These are phyloP conservation scores for Neonectria magnoliae DNA, from an alignment of 2,329 filamentous ascomycete species.

Conservation along the genomic window DNA sequence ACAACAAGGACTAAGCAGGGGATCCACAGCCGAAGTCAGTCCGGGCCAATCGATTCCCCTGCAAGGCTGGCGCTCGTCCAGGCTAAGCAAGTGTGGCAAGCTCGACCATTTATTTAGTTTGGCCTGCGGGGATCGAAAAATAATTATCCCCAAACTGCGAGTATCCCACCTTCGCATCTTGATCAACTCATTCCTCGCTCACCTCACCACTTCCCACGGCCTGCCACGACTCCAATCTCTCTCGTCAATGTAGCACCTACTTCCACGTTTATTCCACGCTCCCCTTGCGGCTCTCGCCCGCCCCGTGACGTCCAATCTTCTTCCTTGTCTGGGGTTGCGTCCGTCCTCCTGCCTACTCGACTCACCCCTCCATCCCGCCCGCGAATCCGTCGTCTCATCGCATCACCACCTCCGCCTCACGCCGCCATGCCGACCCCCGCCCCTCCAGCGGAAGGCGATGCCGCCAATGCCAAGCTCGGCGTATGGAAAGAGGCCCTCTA, in stretches of 20 bases:
- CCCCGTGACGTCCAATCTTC: conserved; percentile 13
- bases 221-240: conserved; percentile 21
- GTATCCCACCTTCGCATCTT: conserved; percentile 25
- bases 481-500: conserved; percentile 68
- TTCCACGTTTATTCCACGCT: conserved; percentile 9
- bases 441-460: conserved; percentile 43
- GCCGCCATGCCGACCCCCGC: conserved; percentile 44
- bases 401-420: conserved; percentile 1
- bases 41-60: conserved; percentile 19
- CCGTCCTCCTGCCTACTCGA: conserved; percentile 25
- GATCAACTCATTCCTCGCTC: not conserved
- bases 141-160: conserved; percentile 38
- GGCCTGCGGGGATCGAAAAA: conserved; percentile 40
- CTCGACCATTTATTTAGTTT: conserved; percentile 24
- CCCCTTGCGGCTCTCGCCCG: conserved; percentile 7
- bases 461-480: conserved; percentile 54
- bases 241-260: conserved; percentile 43
- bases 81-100: conserved; percentile 17
- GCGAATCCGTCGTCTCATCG: not conserved
- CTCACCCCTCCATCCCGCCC: conserved; percentile 29
- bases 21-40: conserved; percentile 11
- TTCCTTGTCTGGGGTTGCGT: not conserved
- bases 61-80: conserved; percentile 13
- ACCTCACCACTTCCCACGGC: not conserved
- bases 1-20: not conserved